Evolutionary conservation across 495 filamentous ascomycete species (phyloP).

Genomic region (Thermothielavioides terrestris): DNA sequence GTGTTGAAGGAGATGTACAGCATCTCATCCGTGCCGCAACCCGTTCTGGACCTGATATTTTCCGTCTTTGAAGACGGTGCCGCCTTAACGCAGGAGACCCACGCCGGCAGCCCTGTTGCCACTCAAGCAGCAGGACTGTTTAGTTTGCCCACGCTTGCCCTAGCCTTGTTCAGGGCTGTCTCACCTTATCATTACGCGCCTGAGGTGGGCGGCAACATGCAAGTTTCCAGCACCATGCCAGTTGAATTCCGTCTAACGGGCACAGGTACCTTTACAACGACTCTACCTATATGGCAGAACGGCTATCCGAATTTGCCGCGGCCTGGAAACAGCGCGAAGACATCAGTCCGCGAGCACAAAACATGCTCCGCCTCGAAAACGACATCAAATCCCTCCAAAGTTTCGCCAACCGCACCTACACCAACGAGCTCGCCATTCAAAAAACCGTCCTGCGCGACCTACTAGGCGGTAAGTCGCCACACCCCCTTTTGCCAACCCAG

Average conservation of each 20-base stretch:
- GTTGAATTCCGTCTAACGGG: not conserved
- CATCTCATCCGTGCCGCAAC: slow-evolving; percentile 74
- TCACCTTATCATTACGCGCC: slow-evolving; percentile 69
- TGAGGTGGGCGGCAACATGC: slow-evolving; percentile 66
- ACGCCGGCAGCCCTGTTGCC: slow-evolving; percentile 45
- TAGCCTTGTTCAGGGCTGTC: slow-evolving; percentile 87
- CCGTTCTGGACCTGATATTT: slow-evolving; percentile 60
- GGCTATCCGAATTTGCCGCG: slow-evolving; percentile 51
- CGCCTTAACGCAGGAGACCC: slow-evolving; percentile 40
- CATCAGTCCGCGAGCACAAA: slow-evolving; percentile 37
- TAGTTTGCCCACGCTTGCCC: slow-evolving; percentile 68
- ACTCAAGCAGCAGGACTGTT: slow-evolving; percentile 68
- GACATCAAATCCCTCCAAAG: slow-evolving; percentile 65
- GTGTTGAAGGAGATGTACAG: slow-evolving; percentile 81
- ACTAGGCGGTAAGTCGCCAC: slow-evolving; percentile 57
- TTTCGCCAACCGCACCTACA: slow-evolving; percentile 78
- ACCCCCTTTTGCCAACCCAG: not conserved
- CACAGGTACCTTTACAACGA: slow-evolving; percentile 84
- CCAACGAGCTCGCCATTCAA: slow-evolving; percentile 78
- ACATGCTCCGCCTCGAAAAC: slow-evolving; percentile 52
- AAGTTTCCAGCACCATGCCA: slow-evolving; percentile 10
- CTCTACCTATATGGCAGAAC: slow-evolving; percentile 64
- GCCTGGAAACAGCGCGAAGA: slow-evolving; percentile 41
- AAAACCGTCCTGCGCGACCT: slow-evolving; percentile 76
- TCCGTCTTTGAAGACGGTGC: slow-evolving; percentile 63